Conservation (phyloP, 306 rosid genomes). For the Crotalaria pallida region DNA sequence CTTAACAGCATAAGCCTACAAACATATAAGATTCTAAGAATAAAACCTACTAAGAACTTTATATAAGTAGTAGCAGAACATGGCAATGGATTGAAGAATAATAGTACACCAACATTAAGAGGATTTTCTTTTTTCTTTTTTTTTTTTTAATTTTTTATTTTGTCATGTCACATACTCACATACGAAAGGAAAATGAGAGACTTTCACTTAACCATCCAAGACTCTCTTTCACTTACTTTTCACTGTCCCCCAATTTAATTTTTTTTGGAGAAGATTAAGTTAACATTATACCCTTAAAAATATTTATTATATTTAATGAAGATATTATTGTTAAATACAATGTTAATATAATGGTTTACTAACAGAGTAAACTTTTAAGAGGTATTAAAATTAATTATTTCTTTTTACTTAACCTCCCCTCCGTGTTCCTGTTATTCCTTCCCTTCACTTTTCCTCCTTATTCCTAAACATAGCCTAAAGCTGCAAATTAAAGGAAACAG, state of each 20-base stretch:
- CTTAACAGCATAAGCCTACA: conserved; percentile 89
- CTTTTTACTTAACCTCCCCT: neutral
- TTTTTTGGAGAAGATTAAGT: neutral
- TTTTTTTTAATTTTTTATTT: no score
- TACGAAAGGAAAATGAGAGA: neutral
- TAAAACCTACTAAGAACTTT: neutral
- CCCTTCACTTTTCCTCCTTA: neutral
- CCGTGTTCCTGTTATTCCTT: neutral
- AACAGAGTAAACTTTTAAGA: neutral
- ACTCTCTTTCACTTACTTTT: neutral
- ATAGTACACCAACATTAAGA: neutral
- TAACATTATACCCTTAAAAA: neutral
- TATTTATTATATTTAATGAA: no score
- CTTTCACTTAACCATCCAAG: neutral
- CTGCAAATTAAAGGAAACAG: neutral
- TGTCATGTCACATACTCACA: neutral
- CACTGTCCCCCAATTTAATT: neutral
- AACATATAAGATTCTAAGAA: neutral
- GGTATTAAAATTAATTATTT: neutral
- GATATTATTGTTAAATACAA: neutral
- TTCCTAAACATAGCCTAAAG: neutral
- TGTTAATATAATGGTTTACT: neutral
- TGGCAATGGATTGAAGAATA: neutral
- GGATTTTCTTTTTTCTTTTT: no score
- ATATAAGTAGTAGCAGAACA: neutral